Percentiles rank a stretch among this genome's conserved stretches.
phyloP scores from a whole-genome alignment of 2,329 filamentous ascomycete species.

The Chaetomiaceae sp. region DNA sequence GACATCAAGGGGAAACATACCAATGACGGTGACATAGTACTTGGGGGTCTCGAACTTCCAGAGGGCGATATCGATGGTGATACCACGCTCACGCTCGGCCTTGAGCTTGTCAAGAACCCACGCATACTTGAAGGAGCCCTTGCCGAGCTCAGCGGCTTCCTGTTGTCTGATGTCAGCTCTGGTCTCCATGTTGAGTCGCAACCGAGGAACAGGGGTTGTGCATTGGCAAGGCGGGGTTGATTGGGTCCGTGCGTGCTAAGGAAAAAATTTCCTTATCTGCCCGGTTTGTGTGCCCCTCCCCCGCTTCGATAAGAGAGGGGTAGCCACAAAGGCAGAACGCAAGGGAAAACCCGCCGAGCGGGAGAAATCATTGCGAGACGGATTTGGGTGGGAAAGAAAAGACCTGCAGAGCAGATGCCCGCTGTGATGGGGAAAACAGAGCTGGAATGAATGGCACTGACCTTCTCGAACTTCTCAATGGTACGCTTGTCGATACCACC shows the following conservation, averaged over 20 bases:
- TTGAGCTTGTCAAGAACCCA: slow-evolving; percentile 99
- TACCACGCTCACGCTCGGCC: slow-evolving; percentile 99
- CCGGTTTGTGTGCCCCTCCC: slow-evolving; percentile 26
- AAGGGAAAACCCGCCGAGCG: slow-evolving; percentile 23
- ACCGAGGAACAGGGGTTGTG: too few species aligned
- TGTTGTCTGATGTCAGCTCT: slow-evolving; percentile 37
- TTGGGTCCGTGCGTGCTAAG: neutral
- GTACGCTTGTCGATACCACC: slow-evolving; percentile 99
- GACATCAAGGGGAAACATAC: slow-evolving; percentile 46
- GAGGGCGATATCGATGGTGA: slow-evolving; percentile 99
- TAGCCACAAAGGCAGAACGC: slow-evolving; percentile 26
- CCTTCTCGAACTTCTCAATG: slow-evolving; percentile 99
- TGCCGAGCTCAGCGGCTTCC: slow-evolving; percentile 98
- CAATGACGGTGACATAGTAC: slow-evolving; percentile 98
- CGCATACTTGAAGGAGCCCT: slow-evolving; percentile 99
- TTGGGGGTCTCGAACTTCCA: slow-evolving; percentile 99
- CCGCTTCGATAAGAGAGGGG: slow-evolving; percentile 24
- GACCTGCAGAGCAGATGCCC: too few species aligned
- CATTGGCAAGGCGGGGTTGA: neutral
- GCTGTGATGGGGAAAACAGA: neutral
- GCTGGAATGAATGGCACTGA: slow-evolving; percentile 43
- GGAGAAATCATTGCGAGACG: slow-evolving; percentile 13
- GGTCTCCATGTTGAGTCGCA: slow-evolving; percentile 7
- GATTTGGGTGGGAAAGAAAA: too few species aligned
- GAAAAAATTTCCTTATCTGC: slow-evolving; percentile 17